Percentiles rank a stretch among this genome's conserved stretches.
Conservation (phyloP, 163 green algal species). For the Coccomyxa subellipsoidea region DNA sequence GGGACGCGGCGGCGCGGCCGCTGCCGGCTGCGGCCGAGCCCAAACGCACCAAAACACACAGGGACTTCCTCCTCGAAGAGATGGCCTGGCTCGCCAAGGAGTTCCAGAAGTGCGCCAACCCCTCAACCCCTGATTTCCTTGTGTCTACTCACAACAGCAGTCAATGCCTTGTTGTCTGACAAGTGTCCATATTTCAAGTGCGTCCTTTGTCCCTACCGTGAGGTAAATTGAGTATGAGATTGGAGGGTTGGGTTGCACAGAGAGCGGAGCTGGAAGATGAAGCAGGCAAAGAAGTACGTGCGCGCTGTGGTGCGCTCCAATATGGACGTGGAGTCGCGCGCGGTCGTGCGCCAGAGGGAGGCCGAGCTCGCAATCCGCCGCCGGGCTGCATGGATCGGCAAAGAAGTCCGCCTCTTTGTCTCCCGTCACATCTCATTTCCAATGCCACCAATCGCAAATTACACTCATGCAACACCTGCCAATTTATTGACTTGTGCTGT, state of each 20-base stretch:
- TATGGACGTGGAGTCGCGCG: slow-evolving; percentile 64
- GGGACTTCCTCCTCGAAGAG: slow-evolving; percentile 92
- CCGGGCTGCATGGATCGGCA: slow-evolving; percentile 59
- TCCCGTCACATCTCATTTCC: no score
- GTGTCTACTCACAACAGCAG: background rate
- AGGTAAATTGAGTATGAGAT: background rate
- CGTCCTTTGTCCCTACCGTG: background rate
- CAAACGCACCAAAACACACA: slow-evolving; percentile 77
- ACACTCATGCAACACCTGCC: no score
- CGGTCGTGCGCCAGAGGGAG: slow-evolving; percentile 41
- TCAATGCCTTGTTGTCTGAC: no score
- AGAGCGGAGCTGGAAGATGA: slow-evolving; percentile 86
- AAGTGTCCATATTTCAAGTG: no score
- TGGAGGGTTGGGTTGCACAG: slow-evolving; percentile 25
- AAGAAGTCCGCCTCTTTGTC: slow-evolving; percentile 59
- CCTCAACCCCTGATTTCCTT: no score
- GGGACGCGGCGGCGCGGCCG: slow-evolving; percentile 2
- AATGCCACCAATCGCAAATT: no score
- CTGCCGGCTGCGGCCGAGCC: slow-evolving; percentile 24
- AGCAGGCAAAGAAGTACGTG: slow-evolving; percentile 67
- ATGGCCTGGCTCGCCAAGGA: slow-evolving; percentile 91
- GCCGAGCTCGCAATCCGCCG: slow-evolving; percentile 48
- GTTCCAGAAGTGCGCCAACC: slow-evolving; percentile 56
- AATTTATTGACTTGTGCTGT: no score
- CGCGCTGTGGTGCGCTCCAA: slow-evolving; percentile 52